A percentile compares a stretch with the other conserved stretches of the same genome.
Evolutionary conservation across 202 grass and related monocot species (phyloP).

Genomic region (Carex arenaria): DNA sequence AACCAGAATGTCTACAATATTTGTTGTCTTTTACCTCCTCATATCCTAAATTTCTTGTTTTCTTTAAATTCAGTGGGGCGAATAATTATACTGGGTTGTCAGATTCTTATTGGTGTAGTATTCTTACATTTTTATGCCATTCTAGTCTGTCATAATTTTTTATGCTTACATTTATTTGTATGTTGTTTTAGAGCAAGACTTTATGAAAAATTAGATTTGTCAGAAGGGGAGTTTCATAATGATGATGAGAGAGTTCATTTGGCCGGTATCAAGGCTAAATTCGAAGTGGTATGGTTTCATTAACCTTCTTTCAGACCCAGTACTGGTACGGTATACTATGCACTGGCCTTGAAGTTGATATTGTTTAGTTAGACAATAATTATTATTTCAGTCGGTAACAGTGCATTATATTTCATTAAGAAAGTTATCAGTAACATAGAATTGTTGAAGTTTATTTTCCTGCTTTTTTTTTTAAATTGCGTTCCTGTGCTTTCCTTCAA

Average conservation of each 20-base stretch:
- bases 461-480: background rate
- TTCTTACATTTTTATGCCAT: background rate
- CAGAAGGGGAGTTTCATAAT: slow-evolving; percentile 57
- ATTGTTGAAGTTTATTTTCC: background rate
- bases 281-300: slow-evolving; percentile 54
- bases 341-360: background rate
- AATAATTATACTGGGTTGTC: background rate
- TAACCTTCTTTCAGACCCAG: background rate
- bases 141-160: background rate
- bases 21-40: background rate
- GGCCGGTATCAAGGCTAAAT: slow-evolving; percentile 46
- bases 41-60: background rate
- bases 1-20: background rate
- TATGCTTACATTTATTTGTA: background rate
- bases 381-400: background rate
- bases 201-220: slow-evolving; percentile 57
- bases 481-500: background rate
- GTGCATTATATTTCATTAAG: background rate
- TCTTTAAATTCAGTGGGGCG: background rate
- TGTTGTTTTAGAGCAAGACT: slow-evolving; percentile 25
- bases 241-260: slow-evolving; percentile 71
- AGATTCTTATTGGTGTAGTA: background rate
- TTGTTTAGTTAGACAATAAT: background rate
- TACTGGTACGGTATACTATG: background rate
- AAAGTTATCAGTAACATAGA: background rate